These are phyloP conservation scores for Solanum hybrid DNA, from an alignment of 305 asterid species.

Conservation along the genomic window DNA sequence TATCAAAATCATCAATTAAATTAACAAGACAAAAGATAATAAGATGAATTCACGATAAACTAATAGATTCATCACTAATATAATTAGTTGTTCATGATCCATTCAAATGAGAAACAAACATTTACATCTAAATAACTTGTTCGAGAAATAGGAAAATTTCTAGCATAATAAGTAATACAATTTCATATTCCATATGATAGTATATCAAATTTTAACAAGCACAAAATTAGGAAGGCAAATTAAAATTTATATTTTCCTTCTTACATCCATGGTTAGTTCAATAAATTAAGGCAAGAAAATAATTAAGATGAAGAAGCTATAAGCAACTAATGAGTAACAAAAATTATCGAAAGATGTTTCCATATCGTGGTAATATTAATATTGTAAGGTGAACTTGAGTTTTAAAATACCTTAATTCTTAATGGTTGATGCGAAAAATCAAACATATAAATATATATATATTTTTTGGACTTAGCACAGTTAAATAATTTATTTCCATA, in stretches of 20 bases:
- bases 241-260: not conserved
- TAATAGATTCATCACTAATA: not conserved
- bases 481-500: too few relatives aligned
- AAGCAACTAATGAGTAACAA: not conserved
- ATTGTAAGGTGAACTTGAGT: too few relatives aligned
- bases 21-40: not conserved
- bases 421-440: not conserved
- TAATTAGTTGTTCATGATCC: not conserved
- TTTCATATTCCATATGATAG: too few relatives aligned
- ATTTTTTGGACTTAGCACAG: too few relatives aligned
- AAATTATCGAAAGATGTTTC: not conserved
- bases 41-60: not conserved
- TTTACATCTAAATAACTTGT: not conserved
- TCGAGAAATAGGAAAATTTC: not conserved
- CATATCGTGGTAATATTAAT: not conserved
- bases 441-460: too few relatives aligned
- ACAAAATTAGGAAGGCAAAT: not conserved
- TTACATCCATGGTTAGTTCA: not conserved
- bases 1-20: not conserved
- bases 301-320: not conserved
- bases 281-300: not conserved
- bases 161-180: too few relatives aligned
- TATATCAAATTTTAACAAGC: too few relatives aligned
- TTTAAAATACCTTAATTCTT: not conserved
- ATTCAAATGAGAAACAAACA: not conserved